Base-by-base conservation (phyloP, 306 rosid species). In the Boehmeria nivea region DNA sequence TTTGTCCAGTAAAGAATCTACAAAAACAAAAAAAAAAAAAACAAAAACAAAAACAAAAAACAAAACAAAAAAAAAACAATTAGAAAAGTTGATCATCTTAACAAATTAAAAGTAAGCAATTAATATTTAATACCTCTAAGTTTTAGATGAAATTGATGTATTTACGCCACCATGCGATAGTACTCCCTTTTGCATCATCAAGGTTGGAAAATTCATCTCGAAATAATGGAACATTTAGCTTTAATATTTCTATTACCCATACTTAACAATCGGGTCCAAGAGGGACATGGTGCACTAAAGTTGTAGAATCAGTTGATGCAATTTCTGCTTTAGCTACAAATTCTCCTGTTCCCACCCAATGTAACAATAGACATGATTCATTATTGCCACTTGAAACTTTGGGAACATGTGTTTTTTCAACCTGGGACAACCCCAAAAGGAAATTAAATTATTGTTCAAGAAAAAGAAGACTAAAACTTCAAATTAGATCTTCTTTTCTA, bases 281-380 rank as follows among this genome's bases (percentile, higher is more conserved):
- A 11, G 22, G 50, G 9, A 44, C 50, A 44, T 44, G 22, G 49
- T 43, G 49, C 22, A 43, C 49, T 3, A 43, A 18, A 2, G 22
- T 18, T 11, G 16, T n/a, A 7, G 52, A 23, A 47, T 47, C 27
- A 2, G 28, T 47, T 16, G 52, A 47, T 0, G 28, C 52, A 47
- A 47, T 47, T 47, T 47, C 52, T 19, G 27, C 52, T 16, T 10
- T 13, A 5, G 52, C 52, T 3, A 47, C 52, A 47, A 19, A 12
- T 16, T 47, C 52, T 19, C 52, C n/a, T 19, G 26, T 47, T 47
- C 52, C 52, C 14, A 47, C 27, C 52, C 26, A 47, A 21, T 47
- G 52, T 22, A 47, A 20, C 20, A 47, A 19, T 20, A 22, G 16
- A 47, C 52, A 47, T 4, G 3, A 16, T 3, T 2, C 3, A 3